These are phyloP conservation scores for Globisporangium spinosum DNA, from an alignment of 352 stramenopile genomes.

Conservation along the genomic window DNA sequence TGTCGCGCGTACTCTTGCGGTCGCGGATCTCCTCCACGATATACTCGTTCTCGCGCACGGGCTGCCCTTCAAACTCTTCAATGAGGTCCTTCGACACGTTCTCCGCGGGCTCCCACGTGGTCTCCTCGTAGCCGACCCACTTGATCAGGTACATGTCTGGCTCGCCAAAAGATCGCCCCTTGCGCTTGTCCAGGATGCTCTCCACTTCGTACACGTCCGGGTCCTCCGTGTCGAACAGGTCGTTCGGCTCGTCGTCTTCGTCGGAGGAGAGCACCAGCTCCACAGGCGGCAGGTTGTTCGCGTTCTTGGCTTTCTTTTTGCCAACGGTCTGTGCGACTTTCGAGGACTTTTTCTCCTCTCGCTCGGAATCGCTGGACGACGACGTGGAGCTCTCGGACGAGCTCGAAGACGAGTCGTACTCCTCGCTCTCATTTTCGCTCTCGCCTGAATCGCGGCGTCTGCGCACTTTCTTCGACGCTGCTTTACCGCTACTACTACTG, in stretches of 20 bases:
- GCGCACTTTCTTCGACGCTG: conserved; percentile 1
- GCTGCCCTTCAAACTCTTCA: conserved; percentile 70
- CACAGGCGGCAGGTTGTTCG: conserved; percentile 53
- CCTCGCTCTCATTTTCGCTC: conserved; percentile 23
- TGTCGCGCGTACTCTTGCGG: conserved; percentile 57
- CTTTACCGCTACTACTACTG: conserved; percentile 11
- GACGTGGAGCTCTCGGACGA: conserved; percentile 15
- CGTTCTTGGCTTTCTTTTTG: conserved; percentile 33
- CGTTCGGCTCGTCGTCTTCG: conserved; percentile 68
- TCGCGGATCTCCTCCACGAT: conserved; percentile 70
- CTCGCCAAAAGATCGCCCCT: conserved; percentile 42
- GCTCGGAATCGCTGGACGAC: conserved; percentile 28
- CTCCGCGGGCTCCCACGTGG: conserved; percentile 68
- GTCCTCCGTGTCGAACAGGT: conserved; percentile 75
- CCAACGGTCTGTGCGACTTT: not conserved
- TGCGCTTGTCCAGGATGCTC: conserved; percentile 58
- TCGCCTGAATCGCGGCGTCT: conserved; percentile 22
- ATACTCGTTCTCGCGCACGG: conserved; percentile 76
- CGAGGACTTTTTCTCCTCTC: conserved; percentile 26
- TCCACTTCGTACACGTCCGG: conserved; percentile 84
- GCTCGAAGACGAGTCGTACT: conserved; percentile 33
- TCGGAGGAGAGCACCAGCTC: conserved; percentile 66
- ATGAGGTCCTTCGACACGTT: conserved; percentile 82
- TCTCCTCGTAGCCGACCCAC: conserved; percentile 78
- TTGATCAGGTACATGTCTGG: conserved; percentile 76